Evolutionary conservation across 768 basidiomycete genomes (phyloP).

Genomic region (Suillus subalutaceus): DNA sequence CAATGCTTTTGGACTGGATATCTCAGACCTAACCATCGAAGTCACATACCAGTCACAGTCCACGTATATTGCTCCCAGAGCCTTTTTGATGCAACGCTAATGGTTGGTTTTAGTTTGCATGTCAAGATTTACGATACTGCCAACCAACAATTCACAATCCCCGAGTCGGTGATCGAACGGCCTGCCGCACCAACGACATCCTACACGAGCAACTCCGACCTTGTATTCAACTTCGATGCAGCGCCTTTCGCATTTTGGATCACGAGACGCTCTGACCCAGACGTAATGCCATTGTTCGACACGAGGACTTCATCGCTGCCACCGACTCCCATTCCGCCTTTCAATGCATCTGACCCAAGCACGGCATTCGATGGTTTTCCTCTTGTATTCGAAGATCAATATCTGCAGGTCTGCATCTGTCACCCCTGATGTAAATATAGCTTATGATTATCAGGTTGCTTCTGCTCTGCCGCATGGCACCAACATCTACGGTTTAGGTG

Average conservation of each 20-base stretch:
- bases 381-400: constrained; percentile 73
- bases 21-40: constrained; percentile 55
- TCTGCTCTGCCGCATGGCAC: constrained; percentile 66
- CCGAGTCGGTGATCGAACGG: constrained; percentile 46
- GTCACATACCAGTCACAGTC: constrained; percentile 60
- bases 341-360: constrained; percentile 40
- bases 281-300: constrained; percentile 60
- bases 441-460: constrained; percentile 44
- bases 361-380: constrained; percentile 61
- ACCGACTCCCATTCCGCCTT: constrained; percentile 50
- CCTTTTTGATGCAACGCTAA: not conserved
- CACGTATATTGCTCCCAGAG: constrained; percentile 32
- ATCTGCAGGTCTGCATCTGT: constrained; percentile 54
- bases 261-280: constrained; percentile 57
- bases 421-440: not conserved
- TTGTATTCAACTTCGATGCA: constrained; percentile 62
- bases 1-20: constrained; percentile 61
- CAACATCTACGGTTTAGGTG: constrained; percentile 80
- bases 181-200: constrained; percentile 36
- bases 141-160: constrained; percentile 63
- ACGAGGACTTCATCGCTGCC: constrained; percentile 63
- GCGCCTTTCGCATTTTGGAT: constrained; percentile 77
- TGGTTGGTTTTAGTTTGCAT: constrained; percentile 46
- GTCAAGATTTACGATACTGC: constrained; percentile 63
- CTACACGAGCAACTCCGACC: constrained; percentile 47